phyloP scores from a whole-genome alignment of 805 yeast species.

The Cyberlindnera sargentensis region DNA sequence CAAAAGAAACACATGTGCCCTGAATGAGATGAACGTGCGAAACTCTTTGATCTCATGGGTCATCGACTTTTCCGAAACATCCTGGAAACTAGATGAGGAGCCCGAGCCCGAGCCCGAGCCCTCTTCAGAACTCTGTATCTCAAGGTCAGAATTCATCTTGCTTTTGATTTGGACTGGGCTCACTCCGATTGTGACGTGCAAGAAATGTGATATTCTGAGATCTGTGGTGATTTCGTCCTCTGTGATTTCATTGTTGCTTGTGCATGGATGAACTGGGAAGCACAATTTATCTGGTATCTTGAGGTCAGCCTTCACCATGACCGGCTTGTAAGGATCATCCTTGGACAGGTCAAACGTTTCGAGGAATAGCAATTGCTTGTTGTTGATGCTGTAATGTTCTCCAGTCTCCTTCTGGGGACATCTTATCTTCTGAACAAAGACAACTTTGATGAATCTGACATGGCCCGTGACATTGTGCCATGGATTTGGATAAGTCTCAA shows the following conservation, averaged over 20 bases:
- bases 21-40: conserved; percentile 3
- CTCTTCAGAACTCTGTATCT: no score
- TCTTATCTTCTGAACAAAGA: conserved; percentile 11
- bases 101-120: no score
- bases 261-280: conserved; percentile 12
- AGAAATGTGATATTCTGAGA: conserved; percentile 10
- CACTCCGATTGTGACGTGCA: conserved; percentile 8
- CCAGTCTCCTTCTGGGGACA: conserved; percentile 5
- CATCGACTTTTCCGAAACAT: no score
- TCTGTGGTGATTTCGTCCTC: not conserved
- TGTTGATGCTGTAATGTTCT: not conserved
- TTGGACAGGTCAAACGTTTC: not conserved
- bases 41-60: no score
- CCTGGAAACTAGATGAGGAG: no score
- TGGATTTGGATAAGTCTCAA: conserved; percentile 4
- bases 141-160: no score
- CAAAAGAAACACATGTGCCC: conserved; percentile 11
- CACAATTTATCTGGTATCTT: conserved; percentile 6
- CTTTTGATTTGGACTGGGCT: conserved; percentile 1
- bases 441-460: conserved; percentile 10
- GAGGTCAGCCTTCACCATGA: conserved; percentile 4
- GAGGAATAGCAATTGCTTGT: not conserved
- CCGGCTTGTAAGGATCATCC: conserved; percentile 6
- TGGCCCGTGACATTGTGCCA: not conserved
- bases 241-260: conserved; percentile 6